Conservation (phyloP, 2,329 filamentous ascomycete species). For the Xylariaceae sp. region DNA sequence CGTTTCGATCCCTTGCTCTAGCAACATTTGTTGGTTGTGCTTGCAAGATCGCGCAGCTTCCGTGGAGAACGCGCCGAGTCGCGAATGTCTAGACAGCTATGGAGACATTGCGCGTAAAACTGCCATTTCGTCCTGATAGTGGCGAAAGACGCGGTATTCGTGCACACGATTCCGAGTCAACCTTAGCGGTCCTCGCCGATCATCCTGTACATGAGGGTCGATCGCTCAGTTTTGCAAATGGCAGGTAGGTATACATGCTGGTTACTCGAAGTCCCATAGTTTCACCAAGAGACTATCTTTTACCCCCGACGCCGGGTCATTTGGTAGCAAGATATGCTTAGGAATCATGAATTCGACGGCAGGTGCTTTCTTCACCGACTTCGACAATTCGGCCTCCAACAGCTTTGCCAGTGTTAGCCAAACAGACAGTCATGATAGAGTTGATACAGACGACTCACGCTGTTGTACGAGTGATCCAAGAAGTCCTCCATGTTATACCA, state of each 20-base stretch:
- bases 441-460: slow-evolving; percentile 49
- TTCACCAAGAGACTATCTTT: slow-evolving; percentile 57
- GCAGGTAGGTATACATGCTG: too few species aligned
- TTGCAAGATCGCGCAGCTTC: slow-evolving; percentile 6
- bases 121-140: background rate
- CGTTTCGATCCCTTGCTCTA: slow-evolving; percentile 5
- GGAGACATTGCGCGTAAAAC: slow-evolving; percentile 8
- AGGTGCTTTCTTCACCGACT: slow-evolving; percentile 79
- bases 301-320: slow-evolving; percentile 45
- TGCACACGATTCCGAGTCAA: too few species aligned
- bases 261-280: slow-evolving; percentile 56
- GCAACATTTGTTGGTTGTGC: slow-evolving; percentile 11
- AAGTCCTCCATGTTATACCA: slow-evolving; percentile 97
- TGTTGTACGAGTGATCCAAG: slow-evolving; percentile 86
- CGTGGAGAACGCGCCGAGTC: slow-evolving; percentile 1
- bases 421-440: background rate
- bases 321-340: slow-evolving; percentile 69
- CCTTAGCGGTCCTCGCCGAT: too few species aligned
- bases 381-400: slow-evolving; percentile 77
- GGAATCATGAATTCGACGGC: slow-evolving; percentile 94
- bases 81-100: slow-evolving; percentile 2
- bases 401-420: slow-evolving; percentile 54
- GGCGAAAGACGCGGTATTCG: slow-evolving; percentile 4
- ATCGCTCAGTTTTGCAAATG: too few species aligned
- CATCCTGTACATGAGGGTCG: too few species aligned